Evolutionary conservation across 192 early-diverging fungal species (phyloP).

Genomic region (Gaertneriomyces semiglobifer): DNA sequence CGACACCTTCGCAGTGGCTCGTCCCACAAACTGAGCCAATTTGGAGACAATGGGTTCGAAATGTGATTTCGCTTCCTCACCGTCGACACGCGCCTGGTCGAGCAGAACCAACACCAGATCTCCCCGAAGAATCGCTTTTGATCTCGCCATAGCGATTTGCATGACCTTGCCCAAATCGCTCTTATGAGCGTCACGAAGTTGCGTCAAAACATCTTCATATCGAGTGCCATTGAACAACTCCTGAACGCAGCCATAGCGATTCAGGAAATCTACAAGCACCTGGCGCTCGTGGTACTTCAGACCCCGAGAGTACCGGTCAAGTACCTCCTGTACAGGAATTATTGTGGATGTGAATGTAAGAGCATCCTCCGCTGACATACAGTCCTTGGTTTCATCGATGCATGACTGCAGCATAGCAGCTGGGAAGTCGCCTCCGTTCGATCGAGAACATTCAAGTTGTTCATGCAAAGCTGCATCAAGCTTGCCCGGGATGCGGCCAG

Average conservation of each 20-base stretch:
- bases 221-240: constrained; percentile 68
- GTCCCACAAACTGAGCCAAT: constrained; percentile 72
- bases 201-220: constrained; percentile 82
- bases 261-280: constrained; percentile 71
- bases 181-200: constrained; percentile 84
- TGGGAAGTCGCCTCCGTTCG: constrained; percentile 63
- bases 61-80: constrained; percentile 54
- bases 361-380: constrained; percentile 59
- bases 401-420: constrained; percentile 61
- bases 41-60: constrained; percentile 77
- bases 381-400: constrained; percentile 45
- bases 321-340: constrained; percentile 62
- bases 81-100: constrained; percentile 71
- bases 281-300: constrained; percentile 70
- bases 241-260: constrained; percentile 84
- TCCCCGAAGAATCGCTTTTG: constrained; percentile 70
- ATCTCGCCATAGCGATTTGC: constrained; percentile 72
- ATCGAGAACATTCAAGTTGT: constrained; percentile 17
- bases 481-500: constrained; percentile 79
- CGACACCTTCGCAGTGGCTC: constrained; percentile 80
- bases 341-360: constrained; percentile 59
- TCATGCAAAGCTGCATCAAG: constrained; percentile 36
- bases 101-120: constrained; percentile 71
- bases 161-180: constrained; percentile 70
- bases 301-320: constrained; percentile 70